Percentiles rank a stretch among this genome's conserved stretches.
Evolutionary conservation across 768 basidiomycete genomes (phyloP).

Genomic region (Suillus fuscotomentosus): DNA sequence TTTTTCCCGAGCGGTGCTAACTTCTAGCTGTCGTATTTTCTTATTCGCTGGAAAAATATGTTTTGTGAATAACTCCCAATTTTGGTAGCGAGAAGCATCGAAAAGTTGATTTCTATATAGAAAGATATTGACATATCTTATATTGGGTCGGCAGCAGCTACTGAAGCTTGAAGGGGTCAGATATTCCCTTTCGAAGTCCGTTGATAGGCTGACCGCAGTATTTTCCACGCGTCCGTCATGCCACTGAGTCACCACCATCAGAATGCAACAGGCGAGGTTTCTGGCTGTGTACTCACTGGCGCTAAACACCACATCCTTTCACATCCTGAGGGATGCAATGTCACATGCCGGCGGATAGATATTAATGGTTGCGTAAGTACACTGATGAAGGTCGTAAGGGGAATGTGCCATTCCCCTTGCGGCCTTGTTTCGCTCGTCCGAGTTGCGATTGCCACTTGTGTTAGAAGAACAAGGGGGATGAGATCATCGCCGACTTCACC

Average conservation of each 20-base stretch:
- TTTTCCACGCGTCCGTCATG: not conserved
- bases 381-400: conserved; percentile 1
- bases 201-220: not conserved
- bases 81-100: not conserved
- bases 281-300: not conserved
- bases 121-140: not conserved
- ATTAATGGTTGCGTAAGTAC: conserved; percentile 4
- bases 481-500: not conserved
- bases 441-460: not conserved
- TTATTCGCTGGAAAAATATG: not conserved
- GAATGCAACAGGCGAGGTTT: not conserved
- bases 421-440: conserved; percentile 4
- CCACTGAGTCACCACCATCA: not conserved
- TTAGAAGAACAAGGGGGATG: not conserved
- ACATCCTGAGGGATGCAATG: not conserved
- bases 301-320: not conserved
- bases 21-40: not conserved
- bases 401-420: not conserved
- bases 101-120: not conserved
- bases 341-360: conserved; percentile 7
- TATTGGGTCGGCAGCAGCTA: not conserved
- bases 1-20: not conserved
- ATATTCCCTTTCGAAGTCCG: not conserved
- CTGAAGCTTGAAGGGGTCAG: not conserved
- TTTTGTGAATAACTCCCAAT: not conserved